These are phyloP conservation scores for Gentiana straminea DNA, from an alignment of 257 asterid genomes.

Conservation along the genomic window DNA sequence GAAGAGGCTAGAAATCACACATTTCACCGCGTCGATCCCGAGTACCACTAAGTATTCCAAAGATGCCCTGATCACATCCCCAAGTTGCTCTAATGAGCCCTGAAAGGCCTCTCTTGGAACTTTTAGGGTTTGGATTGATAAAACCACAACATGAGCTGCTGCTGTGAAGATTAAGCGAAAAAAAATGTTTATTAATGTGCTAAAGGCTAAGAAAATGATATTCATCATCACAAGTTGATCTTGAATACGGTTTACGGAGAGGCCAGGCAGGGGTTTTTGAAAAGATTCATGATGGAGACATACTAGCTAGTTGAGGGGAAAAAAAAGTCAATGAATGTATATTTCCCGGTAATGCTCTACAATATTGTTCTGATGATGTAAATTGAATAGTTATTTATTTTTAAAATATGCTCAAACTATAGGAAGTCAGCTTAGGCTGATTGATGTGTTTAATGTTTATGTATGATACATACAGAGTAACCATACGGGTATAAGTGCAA, in stretches of 20 bases:
- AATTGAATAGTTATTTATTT: too few relatives aligned
- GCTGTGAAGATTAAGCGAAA: constrained; percentile 28
- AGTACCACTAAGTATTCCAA: constrained; percentile 25
- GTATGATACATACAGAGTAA: too few relatives aligned
- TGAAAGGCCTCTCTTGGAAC: constrained; percentile 37
- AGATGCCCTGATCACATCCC: constrained; percentile 15
- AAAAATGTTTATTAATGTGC: constrained; percentile 18
- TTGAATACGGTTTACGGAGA: neutral
- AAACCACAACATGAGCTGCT: constrained; percentile 33
- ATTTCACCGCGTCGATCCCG: constrained; percentile 9
- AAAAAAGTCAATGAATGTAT: too few relatives aligned
- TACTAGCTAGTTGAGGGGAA: too few relatives aligned
- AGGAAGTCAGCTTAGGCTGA: too few relatives aligned
- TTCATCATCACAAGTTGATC: constrained; percentile 39
- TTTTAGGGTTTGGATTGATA: constrained; percentile 32
- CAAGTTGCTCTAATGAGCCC: constrained; percentile 23
- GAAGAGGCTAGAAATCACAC: constrained; percentile 25
- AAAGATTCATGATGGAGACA: too few relatives aligned
- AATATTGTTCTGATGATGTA: too few relatives aligned
- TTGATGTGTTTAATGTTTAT: too few relatives aligned
- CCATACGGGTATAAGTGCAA: too few relatives aligned
- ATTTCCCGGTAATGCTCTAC: too few relatives aligned
- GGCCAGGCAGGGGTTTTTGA: too few relatives aligned
- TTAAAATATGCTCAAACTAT: too few relatives aligned
- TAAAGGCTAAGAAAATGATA: constrained; percentile 21